These are phyloP conservation scores for Monosporozyma aerobia DNA, from an alignment of 805 yeast species.

Conservation along the genomic window DNA sequence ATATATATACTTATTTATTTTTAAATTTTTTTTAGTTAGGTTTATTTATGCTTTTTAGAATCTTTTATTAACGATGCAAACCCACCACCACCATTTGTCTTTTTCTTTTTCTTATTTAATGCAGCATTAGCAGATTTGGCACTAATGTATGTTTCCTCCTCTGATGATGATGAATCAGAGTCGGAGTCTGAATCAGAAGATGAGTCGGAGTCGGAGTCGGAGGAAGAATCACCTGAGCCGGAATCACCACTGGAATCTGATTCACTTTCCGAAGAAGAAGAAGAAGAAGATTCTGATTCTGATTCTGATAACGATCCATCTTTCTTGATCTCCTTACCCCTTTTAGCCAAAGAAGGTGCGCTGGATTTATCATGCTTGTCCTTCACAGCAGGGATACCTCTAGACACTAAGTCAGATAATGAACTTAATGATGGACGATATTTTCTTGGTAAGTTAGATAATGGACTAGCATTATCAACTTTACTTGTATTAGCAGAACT, in stretches of 20 bases:
- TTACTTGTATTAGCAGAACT: conserved; percentile 1
- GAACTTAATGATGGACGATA: conserved; percentile 40
- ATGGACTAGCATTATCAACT: conserved; percentile 5
- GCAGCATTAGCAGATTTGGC: conserved; percentile 37
- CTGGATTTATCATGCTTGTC: conserved; percentile 29
- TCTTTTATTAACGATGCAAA: conserved; percentile 43
- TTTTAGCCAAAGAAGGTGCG: not conserved
- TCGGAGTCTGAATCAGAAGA: conserved; percentile 17
- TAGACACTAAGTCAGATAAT: conserved; percentile 48
- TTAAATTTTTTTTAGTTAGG: conserved; percentile 3
- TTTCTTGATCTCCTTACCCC: not conserved
- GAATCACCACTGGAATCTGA: conserved; percentile 7
- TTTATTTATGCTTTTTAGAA: conserved; percentile 25
- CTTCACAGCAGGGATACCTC: conserved; percentile 61
- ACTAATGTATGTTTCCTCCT: conserved; percentile 32
- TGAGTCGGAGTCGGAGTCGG: conserved; percentile 8
- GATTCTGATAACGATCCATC: not conserved
- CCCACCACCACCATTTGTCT: conserved; percentile 30
- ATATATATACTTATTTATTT: not conserved
- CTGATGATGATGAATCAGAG: conserved; percentile 16
- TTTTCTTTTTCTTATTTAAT: conserved; percentile 30
- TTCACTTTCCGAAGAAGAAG: conserved; percentile 11
- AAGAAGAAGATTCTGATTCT: conserved; percentile 14
- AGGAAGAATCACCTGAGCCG: not conserved
- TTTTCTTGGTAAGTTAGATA: conserved; percentile 20